A percentile compares a stretch with the other conserved stretches of the same genome.
Conservation (phyloP, 2,329 filamentous ascomycete genomes). For the Scedosporium dehoogii region DNA sequence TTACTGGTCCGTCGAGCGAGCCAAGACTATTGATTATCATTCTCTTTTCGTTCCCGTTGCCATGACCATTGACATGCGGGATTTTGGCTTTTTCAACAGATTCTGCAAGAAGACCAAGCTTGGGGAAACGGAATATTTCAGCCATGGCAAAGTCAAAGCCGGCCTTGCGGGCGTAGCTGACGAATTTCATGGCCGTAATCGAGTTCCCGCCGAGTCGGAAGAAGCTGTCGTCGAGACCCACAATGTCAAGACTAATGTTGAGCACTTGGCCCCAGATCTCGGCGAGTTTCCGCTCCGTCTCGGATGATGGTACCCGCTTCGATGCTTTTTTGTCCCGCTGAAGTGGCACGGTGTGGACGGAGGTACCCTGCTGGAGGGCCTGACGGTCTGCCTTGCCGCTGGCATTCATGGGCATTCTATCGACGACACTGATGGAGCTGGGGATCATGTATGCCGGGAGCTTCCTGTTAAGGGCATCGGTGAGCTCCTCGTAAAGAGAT, state of each 20-base stretch:
- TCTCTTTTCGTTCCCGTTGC: not conserved
- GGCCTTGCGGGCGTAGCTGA: not conserved
- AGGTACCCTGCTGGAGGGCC: not conserved
- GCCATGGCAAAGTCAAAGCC: not conserved
- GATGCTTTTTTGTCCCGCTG: not conserved
- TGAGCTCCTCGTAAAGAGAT: not conserved
- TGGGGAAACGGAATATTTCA: slow-evolving; percentile 4
- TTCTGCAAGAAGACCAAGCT: not conserved
- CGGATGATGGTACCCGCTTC: not conserved
- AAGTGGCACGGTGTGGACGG: too few species aligned
- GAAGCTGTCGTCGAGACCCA: slow-evolving; percentile 34
- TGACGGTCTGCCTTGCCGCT: not conserved
- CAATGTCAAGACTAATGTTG: slow-evolving; percentile 18
- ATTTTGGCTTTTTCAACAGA: not conserved
- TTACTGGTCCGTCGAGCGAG: slow-evolving; percentile 9
- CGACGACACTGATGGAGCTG: not conserved
- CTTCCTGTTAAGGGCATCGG: not conserved
- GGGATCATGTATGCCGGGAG: not conserved
- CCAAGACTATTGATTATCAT: too few species aligned
- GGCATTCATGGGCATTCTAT: not conserved
- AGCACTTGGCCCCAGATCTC: slow-evolving; percentile 26
- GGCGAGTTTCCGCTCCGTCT: slow-evolving; percentile 12
- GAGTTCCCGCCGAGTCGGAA: slow-evolving; percentile 39
- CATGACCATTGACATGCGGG: not conserved
- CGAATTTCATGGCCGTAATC: slow-evolving; percentile 35